Base-by-base conservation (phyloP, 495 filamentous ascomycete species). In the Aspergillus leporis region DNA sequence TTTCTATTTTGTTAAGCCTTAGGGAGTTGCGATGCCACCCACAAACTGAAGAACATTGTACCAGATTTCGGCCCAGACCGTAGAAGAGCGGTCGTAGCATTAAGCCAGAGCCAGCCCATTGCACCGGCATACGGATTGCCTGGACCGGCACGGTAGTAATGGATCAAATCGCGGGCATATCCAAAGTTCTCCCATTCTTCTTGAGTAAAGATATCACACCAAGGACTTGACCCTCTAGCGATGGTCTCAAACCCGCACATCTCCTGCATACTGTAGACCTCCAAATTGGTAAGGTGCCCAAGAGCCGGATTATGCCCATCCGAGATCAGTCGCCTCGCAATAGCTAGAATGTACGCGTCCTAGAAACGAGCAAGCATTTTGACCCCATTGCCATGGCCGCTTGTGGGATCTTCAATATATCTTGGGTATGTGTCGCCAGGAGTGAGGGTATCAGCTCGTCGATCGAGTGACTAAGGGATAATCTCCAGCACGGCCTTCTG, bases 101-200 rank as follows among this genome's bases (percentile, higher is more conserved):
- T 85, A 56, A 87, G 58, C 83, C 83, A 87, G 16, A 87, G 69
- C 79, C 78, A 85, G 9, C 84, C 84, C 81, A 87, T 85, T 0
- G 75, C 72, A 14, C 70, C 74, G n/a, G 77, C 80, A 58, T 81
- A 86, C 34, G 71, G 72, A 50, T 81, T 86, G 10, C 84, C 84
- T 19, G 84, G 84, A 1, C 84, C 84, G 16, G 81, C 78, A 14
- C 84, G 75, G 65, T 87, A 87, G 65, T 83, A 87, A 61, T 86
- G 83, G 9, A 83, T 65, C 13, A 87, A 28, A 62, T 87, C 84
- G 23, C 84, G 77, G 18, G 82, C 84, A 59, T 87, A 87, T 66
- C 83, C 84, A 61, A 85, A 87, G 51, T 75, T 66, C 16, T 75
- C 56, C 82, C 83, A 86, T 46, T 87, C 84, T 7, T 78, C 63